A percentile compares a stretch with the other conserved stretches of the same genome.
These are phyloP conservation scores for Kwoniella sp. DNA, from an alignment of 768 basidiomycete genomes.

Conservation along the genomic window DNA sequence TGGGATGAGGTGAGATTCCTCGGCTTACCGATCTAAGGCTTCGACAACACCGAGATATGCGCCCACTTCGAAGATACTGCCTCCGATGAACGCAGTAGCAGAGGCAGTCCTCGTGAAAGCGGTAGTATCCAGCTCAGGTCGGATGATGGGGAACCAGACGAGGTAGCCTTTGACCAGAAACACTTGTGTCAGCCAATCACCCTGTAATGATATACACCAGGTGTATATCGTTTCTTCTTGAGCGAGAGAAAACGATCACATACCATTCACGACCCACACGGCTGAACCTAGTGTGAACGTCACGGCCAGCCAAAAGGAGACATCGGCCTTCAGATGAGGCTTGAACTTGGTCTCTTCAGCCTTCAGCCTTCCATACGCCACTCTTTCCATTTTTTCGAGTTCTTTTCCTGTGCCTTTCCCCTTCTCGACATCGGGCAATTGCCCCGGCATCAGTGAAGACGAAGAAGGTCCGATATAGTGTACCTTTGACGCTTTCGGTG, in stretches of 20 bases:
- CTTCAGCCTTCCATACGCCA: conserved; percentile 24
- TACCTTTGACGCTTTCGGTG: conserved; percentile 25
- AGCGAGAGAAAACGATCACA: conserved; percentile 5
- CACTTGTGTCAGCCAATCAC: not conserved
- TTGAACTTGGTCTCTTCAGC: conserved; percentile 33
- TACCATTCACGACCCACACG: conserved; percentile 63
- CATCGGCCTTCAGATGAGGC: conserved; percentile 42
- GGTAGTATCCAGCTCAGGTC: conserved; percentile 45
- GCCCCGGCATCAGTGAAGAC: not conserved
- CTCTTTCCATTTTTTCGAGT: conserved; percentile 11
- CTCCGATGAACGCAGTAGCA: conserved; percentile 64
- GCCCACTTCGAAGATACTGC: conserved; percentile 66
- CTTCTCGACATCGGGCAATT: not conserved
- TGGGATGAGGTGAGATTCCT: conserved; percentile 2
- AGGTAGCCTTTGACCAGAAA: conserved; percentile 33
- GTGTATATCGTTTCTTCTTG: not conserved
- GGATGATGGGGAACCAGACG: conserved; percentile 61
- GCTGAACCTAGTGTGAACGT: conserved; percentile 59
- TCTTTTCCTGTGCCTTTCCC: conserved; percentile 1
- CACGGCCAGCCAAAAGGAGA: conserved; percentile 52
- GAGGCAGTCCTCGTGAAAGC: conserved; percentile 57
- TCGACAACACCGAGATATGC: conserved; percentile 63
- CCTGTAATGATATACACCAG: not conserved
- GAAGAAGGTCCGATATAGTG: conserved; percentile 17
- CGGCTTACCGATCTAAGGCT: conserved; percentile 53